Evolutionary conservation across 2,329 filamentous ascomycete genomes (phyloP), one percentile per base, ranked within the genome.

Genomic region (Aspergillus sp.): DNA sequence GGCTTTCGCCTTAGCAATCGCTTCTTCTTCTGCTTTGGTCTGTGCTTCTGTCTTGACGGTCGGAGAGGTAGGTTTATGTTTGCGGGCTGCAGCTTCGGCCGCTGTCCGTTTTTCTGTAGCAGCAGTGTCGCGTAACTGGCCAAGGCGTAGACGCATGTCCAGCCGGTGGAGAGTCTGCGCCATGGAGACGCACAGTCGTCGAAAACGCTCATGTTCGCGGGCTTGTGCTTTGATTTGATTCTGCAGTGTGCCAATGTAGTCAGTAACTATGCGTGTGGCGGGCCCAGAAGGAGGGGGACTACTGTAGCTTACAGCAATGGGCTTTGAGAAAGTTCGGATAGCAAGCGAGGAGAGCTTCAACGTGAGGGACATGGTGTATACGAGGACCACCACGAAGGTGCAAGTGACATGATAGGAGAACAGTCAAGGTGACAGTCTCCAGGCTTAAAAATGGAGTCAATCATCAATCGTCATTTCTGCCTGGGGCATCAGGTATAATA

Each of bases 171-270:
- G 73, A 7, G 71, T 65, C 61, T 86, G 82, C 7, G 82, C 82
- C 56, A 83, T 77, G 42, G 67, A 69, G 51, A 85, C 72, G 58
- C 81, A 85, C 50, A 80, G 60, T 41, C 69, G 69, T 41, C 81
- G 77, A 62, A 85, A 86, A 7, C 76, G 73, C 45, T 83, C 80
- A 73, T 85, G 82, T 63, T 86, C 81, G 55, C 79, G 78, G 19
- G 82, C 82, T 67, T 83, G 81, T 45, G 73, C 73, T 65, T 85
- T 85, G 63, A 86, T 83, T 62, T 74, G 74, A 58, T 81, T 84
- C 82, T 85, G 10, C 32, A n/a, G 35, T 6, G 36, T 19, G 19
- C 2, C 19, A 19, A 19, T 19, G 19, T 19, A 19, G 26, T 39
- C 36, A 39, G 36, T 19, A 39, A 10, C n/a, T 29, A 36, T 36